Percentiles rank a stretch among this genome's conserved stretches.
Evolutionary conservation across 331 rosid genomes (phyloP).

Genomic region (Phaseolus coccineus): DNA sequence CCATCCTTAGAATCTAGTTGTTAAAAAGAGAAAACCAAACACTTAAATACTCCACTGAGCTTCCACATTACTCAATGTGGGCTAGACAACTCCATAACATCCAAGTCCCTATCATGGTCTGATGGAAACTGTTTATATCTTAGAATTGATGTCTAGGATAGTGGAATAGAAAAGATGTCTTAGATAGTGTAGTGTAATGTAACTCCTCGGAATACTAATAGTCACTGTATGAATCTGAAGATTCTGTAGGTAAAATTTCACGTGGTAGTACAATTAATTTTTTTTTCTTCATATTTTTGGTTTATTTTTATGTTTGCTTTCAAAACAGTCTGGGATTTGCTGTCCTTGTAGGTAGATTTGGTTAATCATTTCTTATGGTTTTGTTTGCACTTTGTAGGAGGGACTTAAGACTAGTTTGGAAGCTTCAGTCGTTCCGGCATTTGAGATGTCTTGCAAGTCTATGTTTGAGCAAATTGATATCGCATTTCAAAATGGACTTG

Average conservation of each 20-base stretch:
- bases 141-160: neutral
- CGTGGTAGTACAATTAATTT: constrained; percentile 22
- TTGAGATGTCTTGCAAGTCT: constrained; percentile 71
- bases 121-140: neutral
- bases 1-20: neutral
- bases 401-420: constrained; percentile 67
- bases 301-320: constrained; percentile 34
- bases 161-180: neutral
- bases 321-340: constrained; percentile 15
- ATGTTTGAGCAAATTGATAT: constrained; percentile 76
- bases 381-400: constrained; percentile 56
- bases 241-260: neutral
- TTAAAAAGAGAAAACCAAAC: neutral
- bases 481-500: constrained; percentile 69
- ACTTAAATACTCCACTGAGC: too few species aligned
- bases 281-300: constrained; percentile 27
- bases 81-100: too few species aligned
- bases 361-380: constrained; percentile 39
- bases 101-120: neutral
- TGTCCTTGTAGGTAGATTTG: constrained; percentile 34
- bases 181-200: neutral
- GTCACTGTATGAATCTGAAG: neutral
- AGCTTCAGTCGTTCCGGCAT: constrained; percentile 68
- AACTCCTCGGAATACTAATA: neutral
- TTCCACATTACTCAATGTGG: too few species aligned